These are phyloP conservation scores for Globisporangium alternatum DNA, from an alignment of 352 stramenopile species.

Conservation along the genomic window DNA sequence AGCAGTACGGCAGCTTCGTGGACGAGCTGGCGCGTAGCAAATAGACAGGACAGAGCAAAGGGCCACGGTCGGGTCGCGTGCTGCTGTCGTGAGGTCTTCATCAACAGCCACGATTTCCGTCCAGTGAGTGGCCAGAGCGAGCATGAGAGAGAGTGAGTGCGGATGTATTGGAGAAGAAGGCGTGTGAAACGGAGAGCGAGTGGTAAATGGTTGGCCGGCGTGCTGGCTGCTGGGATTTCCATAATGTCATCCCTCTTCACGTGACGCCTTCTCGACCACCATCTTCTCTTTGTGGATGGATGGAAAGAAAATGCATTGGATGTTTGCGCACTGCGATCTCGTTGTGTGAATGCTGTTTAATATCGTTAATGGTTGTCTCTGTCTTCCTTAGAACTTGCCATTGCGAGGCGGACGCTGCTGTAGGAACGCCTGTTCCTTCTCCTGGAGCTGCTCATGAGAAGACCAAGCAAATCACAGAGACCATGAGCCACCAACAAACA, in stretches of 20 bases:
- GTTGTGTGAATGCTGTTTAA: not conserved
- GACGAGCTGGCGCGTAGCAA: constrained; percentile 68
- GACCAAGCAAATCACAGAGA: not conserved
- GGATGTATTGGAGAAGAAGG: not conserved
- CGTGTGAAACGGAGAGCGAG: not conserved
- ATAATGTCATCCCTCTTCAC: not conserved
- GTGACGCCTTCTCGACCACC: not conserved
- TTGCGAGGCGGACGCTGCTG: constrained; percentile 29
- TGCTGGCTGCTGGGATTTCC: no score
- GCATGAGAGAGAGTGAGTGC: constrained; percentile 2
- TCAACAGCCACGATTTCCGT: not conserved
- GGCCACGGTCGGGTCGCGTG: not conserved
- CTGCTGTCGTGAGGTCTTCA: not conserved
- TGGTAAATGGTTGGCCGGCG: no score
- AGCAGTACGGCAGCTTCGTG: constrained; percentile 69
- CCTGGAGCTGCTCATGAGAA: constrained; percentile 35
- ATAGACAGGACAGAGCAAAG: constrained; percentile 21
- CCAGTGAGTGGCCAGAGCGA: not conserved
- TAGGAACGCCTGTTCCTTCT: constrained; percentile 45
- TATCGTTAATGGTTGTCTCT: not conserved
- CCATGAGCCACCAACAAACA: not conserved
- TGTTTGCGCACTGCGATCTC: not conserved
- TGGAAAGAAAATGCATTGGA: not conserved
- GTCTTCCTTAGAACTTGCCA: constrained; percentile 26
- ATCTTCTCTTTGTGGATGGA: not conserved